Evolutionary conservation across 345 rosid genomes (phyloP).

Genomic region (Gynandropsis gynandra): DNA sequence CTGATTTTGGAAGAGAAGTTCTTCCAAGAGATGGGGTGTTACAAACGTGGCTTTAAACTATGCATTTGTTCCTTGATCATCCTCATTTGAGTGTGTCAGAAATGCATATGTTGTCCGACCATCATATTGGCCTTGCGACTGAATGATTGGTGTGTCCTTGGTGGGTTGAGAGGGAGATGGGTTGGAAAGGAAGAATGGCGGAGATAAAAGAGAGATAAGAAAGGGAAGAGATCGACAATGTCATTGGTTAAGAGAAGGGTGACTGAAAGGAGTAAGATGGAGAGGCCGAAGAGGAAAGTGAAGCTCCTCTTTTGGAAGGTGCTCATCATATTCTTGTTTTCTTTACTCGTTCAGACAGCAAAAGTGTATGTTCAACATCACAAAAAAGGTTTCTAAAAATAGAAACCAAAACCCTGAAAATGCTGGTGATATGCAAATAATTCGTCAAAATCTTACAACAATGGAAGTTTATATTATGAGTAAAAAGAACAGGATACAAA

Average conservation of each 20-base stretch:
- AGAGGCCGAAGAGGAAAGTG: conserved; percentile 36
- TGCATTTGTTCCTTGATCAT: conserved; percentile 8
- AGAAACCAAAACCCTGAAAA: no score
- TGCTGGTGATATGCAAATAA: no score
- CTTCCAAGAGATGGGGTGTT: no score
- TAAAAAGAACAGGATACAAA: no score
- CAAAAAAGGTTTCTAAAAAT: background rate
- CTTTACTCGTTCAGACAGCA: background rate
- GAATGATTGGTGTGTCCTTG: conserved; percentile 3
- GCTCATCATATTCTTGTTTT: conserved; percentile 20
- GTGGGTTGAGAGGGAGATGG: background rate
- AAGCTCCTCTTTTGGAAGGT: conserved; percentile 27
- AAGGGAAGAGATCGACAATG: conserved; percentile 29
- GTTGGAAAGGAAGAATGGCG: conserved; percentile 28
- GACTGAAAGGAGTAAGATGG: conserved; percentile 36
- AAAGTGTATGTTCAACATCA: background rate
- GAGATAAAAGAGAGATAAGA: conserved; percentile 35
- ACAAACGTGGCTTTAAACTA: no score
- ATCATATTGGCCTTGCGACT: no score
- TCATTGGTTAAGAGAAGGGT: conserved; percentile 34
- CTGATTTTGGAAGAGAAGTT: no score
- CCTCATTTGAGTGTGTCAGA: background rate
- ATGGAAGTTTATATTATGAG: no score
- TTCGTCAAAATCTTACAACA: no score
- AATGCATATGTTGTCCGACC: no score